Conservation (phyloP, 73 alveolate genomes). For the Paramecium sonneborni region DNA sequence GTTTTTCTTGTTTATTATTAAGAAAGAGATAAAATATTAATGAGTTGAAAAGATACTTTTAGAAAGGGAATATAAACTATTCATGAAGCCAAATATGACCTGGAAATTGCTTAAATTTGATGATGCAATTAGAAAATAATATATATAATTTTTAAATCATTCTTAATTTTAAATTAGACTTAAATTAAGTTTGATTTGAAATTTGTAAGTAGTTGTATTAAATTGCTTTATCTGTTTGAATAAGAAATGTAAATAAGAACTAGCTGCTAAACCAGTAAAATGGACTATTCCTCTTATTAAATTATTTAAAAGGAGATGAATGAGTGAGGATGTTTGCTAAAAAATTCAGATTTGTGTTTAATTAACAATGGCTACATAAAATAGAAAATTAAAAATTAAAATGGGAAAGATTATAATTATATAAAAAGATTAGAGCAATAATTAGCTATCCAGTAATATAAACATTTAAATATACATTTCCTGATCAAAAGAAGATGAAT, state of each 20-base stretch:
- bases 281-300: constrained; percentile 15
- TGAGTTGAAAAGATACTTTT: neutral
- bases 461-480: constrained; percentile 22
- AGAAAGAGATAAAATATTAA: neutral
- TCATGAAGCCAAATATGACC: constrained; percentile 13
- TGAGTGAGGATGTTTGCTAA: constrained; percentile 32
- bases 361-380: constrained; percentile 34
- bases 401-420: constrained; percentile 13
- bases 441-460: neutral
- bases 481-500: constrained; percentile 9
- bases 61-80: neutral
- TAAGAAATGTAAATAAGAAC: neutral
- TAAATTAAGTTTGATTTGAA: too few relatives aligned
- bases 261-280: neutral
- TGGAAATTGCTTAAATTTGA: constrained; percentile 23
- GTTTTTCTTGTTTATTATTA: constrained; percentile 21
- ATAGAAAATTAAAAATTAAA: neutral
- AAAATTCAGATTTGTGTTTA: constrained; percentile 16
- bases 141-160: too few relatives aligned
- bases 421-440: neutral
- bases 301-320: constrained; percentile 15
- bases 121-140: too few relatives aligned
- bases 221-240: neutral
- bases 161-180: too few relatives aligned
- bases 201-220: too few relatives aligned